Conservation (phyloP, 2,329 filamentous ascomycete genomes). For the Teratosphaeria epicoccoides region DNA sequence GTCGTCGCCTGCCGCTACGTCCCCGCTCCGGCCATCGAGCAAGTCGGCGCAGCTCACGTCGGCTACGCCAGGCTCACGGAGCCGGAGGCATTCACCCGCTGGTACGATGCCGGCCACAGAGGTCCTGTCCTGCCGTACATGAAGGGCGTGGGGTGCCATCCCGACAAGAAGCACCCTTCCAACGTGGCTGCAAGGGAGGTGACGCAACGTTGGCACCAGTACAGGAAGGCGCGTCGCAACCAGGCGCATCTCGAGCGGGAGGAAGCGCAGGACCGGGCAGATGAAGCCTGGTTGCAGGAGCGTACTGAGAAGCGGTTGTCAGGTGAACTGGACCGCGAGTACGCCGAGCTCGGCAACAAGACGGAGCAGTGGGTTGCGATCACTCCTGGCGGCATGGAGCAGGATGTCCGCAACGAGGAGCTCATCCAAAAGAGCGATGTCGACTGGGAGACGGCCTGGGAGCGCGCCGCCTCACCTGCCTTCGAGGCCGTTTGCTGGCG, state of each 20-base stretch:
- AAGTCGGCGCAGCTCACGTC: not conserved
- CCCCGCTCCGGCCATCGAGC: not conserved
- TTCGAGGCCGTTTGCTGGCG: not conserved
- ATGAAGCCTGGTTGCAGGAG: not conserved
- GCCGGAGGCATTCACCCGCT: not conserved
- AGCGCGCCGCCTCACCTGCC: not conserved
- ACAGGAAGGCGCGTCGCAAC: not conserved
- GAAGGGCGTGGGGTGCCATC: not conserved
- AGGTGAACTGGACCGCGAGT: not conserved
- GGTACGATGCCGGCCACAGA: not conserved
- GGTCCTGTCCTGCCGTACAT: not conserved
- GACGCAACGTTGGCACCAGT: not conserved
- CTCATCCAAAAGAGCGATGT: not conserved
- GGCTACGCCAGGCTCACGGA: not conserved
- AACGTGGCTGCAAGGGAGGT: not conserved
- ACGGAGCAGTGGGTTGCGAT: not conserved
- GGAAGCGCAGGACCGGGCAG: not conserved
- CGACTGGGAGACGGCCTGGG: not conserved
- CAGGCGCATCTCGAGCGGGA: not conserved
- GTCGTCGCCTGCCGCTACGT: not conserved
- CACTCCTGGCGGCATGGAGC: not conserved
- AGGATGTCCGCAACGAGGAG: not conserved
- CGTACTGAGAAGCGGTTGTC: not conserved
- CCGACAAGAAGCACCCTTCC: not conserved
- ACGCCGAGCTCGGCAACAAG: not conserved